Percentiles rank a stretch among this genome's conserved stretches.
Conservation (phyloP, 108 stramenopile genomes). For the Schizochytrium sp. region DNA sequence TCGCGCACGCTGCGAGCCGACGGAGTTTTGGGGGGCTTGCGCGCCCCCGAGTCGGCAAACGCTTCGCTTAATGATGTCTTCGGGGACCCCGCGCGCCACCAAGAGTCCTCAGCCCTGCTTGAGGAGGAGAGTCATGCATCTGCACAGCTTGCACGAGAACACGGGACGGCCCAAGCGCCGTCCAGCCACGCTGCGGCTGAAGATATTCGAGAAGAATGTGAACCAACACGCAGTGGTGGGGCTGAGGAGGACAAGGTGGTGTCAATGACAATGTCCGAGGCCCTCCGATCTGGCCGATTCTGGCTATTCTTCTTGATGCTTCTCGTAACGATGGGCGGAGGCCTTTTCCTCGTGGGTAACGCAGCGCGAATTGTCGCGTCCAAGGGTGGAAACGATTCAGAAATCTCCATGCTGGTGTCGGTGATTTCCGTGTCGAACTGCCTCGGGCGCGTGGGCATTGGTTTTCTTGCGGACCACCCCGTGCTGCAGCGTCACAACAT, state of each 20-base stretch:
- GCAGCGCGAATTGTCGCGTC: background rate
- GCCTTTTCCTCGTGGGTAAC: background rate
- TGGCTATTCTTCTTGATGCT: background rate
- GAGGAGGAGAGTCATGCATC: no score
- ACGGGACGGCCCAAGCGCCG: no score
- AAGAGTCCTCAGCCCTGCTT: no score
- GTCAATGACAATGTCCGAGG: background rate
- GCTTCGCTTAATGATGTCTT: no score
- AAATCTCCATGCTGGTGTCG: background rate
- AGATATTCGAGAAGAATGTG: no score
- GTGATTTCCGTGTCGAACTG: constrained; percentile 12
- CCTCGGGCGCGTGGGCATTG: background rate
- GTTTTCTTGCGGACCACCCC: background rate
- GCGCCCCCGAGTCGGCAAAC: no score
- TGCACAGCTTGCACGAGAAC: no score
- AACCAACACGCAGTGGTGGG: no score
- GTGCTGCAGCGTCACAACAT: background rate
- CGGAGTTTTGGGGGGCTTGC: no score
- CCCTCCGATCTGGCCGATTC: background rate
- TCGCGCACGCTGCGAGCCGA: no score
- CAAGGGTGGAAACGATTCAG: background rate
- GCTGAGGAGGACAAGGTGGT: background rate
- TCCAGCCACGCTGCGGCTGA: no score
- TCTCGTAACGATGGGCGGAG: background rate
- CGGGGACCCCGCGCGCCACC: no score